phyloP scores from a whole-genome alignment of 2,329 filamentous ascomycete genomes.

The Colletotrichum agaves region DNA sequence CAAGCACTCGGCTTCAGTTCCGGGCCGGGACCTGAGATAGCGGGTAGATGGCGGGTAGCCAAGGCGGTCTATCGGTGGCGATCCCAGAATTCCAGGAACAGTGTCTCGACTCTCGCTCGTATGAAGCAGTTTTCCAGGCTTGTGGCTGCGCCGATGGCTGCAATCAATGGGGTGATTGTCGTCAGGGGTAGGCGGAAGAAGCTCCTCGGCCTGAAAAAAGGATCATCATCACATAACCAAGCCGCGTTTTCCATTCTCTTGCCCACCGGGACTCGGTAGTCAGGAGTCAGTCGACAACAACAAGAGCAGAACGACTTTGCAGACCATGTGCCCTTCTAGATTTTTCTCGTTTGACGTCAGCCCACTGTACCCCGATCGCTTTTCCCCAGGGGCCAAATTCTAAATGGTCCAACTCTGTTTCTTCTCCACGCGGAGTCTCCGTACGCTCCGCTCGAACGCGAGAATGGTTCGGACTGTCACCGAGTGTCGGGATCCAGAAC shows the following conservation, averaged over 20 bases:
- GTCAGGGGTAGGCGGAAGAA: neutral
- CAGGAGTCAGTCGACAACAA: neutral
- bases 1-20: slow-evolving; percentile 5
- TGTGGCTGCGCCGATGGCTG: neutral
- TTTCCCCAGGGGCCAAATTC: slow-evolving; percentile 3
- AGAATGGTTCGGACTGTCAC: slow-evolving; percentile 17
- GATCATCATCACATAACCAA: neutral
- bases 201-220: neutral
- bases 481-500: slow-evolving; percentile 25
- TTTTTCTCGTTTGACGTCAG: slow-evolving; percentile 21
- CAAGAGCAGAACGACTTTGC: slow-evolving; percentile 1
- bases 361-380: neutral
- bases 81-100: neutral
- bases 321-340: slow-evolving; percentile 17
- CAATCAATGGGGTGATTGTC: neutral
- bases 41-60: neutral
- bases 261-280: neutral
- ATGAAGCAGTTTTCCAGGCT: slow-evolving; percentile 1
- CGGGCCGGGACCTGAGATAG: slow-evolving; percentile 6
- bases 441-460: slow-evolving; percentile 1
- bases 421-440: slow-evolving; percentile 26
- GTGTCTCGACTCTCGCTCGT: neutral
- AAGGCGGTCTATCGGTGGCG: slow-evolving; percentile 9
- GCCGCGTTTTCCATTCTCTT: neutral
- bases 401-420: slow-evolving; percentile 14